Percentiles rank a stretch among this genome's conserved stretches.
These are phyloP conservation scores for Castanea sativa DNA, from an alignment of 306 rosid genomes.

Conservation along the genomic window DNA sequence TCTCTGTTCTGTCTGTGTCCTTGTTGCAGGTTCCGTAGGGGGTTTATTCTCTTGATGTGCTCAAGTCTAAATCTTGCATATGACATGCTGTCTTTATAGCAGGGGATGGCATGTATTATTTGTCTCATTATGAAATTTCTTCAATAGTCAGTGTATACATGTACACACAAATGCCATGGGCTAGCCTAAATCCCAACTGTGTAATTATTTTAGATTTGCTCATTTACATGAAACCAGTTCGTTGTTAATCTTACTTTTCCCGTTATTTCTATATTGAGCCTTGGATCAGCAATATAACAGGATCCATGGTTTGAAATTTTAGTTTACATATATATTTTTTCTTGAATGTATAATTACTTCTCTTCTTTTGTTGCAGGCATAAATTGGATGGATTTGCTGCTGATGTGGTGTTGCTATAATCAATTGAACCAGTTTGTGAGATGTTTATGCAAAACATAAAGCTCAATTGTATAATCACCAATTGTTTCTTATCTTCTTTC, in stretches of 20 bases:
- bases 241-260: neutral
- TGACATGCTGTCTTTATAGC: neutral
- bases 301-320: neutral
- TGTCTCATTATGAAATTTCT: neutral
- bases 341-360: neutral
- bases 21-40: neutral
- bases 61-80: neutral
- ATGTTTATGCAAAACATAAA: neutral
- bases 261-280: neutral
- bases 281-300: neutral
- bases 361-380: constrained; percentile 20
- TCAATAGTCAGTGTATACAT: neutral
- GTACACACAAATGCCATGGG: neutral
- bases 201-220: neutral
- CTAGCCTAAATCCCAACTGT: neutral
- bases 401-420: neutral
- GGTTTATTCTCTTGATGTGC: neutral
- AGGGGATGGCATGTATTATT: neutral
- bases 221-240: neutral
- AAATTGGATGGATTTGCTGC: constrained; percentile 12
- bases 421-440: constrained; percentile 2
- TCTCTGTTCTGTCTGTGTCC: neutral
- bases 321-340: neutral
- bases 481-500: neutral
- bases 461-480: neutral